Evolutionary conservation across 2,329 filamentous ascomycete species (phyloP).

Genomic region (Tolypocladium endophyticum): DNA sequence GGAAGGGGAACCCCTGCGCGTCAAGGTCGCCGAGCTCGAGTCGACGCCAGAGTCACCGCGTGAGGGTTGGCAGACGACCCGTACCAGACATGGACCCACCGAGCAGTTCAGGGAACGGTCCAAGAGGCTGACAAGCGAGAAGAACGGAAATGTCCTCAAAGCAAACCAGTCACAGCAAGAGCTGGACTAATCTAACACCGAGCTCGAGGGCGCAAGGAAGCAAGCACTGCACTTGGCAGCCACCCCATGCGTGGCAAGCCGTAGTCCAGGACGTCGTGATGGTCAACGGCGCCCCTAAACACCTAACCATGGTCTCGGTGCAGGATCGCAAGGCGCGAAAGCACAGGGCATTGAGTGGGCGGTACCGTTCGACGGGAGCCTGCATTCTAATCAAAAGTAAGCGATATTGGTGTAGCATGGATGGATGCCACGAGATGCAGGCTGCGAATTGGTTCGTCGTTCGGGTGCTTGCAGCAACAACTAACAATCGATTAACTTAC

Average conservation of each 20-base stretch:
- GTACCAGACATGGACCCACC: conserved; percentile 43
- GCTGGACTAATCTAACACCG: conserved; percentile 36
- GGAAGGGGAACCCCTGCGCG: conserved; percentile 37
- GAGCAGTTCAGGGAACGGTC: conserved; percentile 55
- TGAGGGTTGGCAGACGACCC: conserved; percentile 38
- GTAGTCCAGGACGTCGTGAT: conserved; percentile 38
- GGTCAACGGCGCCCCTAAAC: conserved; percentile 22
- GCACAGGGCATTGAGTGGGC: conserved; percentile 28
- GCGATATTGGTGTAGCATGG: conserved; percentile 24
- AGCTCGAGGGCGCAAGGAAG: conserved; percentile 42
- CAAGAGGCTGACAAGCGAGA: conserved; percentile 42
- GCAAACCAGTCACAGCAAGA: conserved; percentile 41
- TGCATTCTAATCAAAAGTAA: conserved; percentile 18
- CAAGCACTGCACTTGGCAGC: conserved; percentile 27
- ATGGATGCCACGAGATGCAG: conserved; percentile 25
- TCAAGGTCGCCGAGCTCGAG: conserved; percentile 42
- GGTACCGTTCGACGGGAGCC: conserved; percentile 17
- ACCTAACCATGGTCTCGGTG: conserved; percentile 25
- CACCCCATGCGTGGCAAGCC: conserved; percentile 34
- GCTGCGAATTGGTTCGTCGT: conserved; percentile 34
- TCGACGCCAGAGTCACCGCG: conserved; percentile 43
- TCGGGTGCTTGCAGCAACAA: conserved; percentile 12
- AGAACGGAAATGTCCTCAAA: conserved; percentile 39
- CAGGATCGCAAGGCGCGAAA: conserved; percentile 30
- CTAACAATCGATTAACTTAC: too few species aligned